These are phyloP conservation scores for Circinella umbellata DNA, from an alignment of 371 early-diverging fungal species.

Conservation along the genomic window DNA sequence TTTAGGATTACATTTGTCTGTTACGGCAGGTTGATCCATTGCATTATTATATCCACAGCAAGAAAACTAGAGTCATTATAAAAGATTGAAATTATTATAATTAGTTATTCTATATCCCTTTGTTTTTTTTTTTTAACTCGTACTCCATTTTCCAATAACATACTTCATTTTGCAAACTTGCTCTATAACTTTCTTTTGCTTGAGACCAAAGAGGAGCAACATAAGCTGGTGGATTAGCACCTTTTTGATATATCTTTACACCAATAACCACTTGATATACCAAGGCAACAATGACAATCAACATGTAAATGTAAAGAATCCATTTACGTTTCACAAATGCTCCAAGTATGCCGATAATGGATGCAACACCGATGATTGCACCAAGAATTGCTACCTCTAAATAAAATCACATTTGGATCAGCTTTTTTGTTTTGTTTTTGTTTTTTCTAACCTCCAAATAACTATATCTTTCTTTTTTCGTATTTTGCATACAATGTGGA, in stretches of 20 bases:
- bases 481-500: no score
- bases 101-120: no score
- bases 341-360: slow-evolving; percentile 41
- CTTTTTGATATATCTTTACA: slow-evolving; percentile 40
- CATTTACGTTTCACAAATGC: slow-evolving; percentile 34
- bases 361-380: slow-evolving; percentile 41
- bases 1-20: slow-evolving; percentile 28
- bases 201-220: slow-evolving; percentile 39
- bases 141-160: neutral
- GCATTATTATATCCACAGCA: slow-evolving; percentile 52
- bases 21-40: slow-evolving; percentile 33
- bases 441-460: neutral
- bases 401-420: neutral
- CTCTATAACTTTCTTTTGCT: slow-evolving; percentile 24
- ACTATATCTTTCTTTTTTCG: neutral
- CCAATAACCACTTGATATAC: slow-evolving; percentile 51
- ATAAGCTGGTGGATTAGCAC: slow-evolving; percentile 39
- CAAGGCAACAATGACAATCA: slow-evolving; percentile 40
- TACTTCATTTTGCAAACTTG: slow-evolving; percentile 27
- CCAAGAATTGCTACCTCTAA: slow-evolving; percentile 43
- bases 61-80: slow-evolving; percentile 29
- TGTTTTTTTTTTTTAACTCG: no score
- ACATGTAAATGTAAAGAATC: slow-evolving; percentile 40
- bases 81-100: neutral
- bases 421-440: neutral